Evolutionary conservation across 768 basidiomycete genomes (phyloP), one percentile per base, ranked within the genome.

Genomic region (Nevesoporus exiguus): DNA sequence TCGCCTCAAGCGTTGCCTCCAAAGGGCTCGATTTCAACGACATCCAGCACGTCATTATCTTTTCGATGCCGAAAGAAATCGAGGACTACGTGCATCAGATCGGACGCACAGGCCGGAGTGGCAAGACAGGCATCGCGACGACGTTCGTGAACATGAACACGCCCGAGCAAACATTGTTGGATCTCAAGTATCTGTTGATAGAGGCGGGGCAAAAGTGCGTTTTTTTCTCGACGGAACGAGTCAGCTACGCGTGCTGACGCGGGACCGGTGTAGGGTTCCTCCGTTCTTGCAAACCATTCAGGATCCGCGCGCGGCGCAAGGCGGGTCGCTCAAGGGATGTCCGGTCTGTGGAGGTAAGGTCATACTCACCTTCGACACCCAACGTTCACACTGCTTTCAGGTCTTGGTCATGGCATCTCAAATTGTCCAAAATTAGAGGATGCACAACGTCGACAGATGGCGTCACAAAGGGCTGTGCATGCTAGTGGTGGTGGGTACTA

Each of bases 1-100:
- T 99, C 29, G 97, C 97, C 3, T 98, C 95, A 3, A 87, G 95
- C 29, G 93, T 99, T 25, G 97, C 96, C 1, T 97, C 93, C 36
- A 98, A 99, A 71, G 97, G 97, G 27, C 83, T 99, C 56, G 97
- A 99, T 72, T 99, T 99, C 73, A 94, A 90, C 70, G 97, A 98
- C 66, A 96, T 99, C 54, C 94, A 98, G 63, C 97, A 98, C 69
- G 95, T 98, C 67, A 98, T 99, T 72, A 98, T 98, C 58, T 99
- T 95, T 71, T 86, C 90, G 29, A 98, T 99, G 97, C 97, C 97
- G 0, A 99, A 98, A 71, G 97, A 99, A 75, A 99, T 99, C 58
- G 97, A 99, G 72, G 97, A 99, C 70, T 99, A 99, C 65, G 96
- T 98, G 47, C 97, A 99, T 76, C 96, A 99, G 72, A 98, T 98